A percentile compares a stretch with the other conserved stretches of the same genome.
Evolutionary conservation across 1,284 basidiomycete species (phyloP).

Genomic region (Puccinia coronata): DNA sequence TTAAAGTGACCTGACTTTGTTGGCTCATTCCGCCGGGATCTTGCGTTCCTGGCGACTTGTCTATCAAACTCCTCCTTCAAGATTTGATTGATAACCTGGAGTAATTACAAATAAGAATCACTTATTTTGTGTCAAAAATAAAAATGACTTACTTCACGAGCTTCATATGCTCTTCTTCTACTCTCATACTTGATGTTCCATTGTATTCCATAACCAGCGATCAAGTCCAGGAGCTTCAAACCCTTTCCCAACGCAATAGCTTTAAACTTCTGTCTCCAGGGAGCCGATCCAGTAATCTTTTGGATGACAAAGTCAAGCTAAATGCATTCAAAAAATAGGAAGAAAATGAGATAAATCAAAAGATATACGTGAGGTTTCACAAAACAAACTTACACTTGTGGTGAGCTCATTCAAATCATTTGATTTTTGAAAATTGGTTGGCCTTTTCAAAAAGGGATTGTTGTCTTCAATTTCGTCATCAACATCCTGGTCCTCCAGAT

Average conservation of each 20-base stretch:
- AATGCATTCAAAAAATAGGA: no score
- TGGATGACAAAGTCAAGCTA: not conserved
- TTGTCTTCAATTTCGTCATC: no score
- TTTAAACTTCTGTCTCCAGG: not conserved
- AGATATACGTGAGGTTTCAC: not conserved
- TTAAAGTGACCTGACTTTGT: not conserved
- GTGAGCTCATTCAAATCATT: not conserved
- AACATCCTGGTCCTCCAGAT: no score
- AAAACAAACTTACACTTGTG: not conserved
- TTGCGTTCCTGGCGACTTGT: not conserved
- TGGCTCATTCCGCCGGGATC: not conserved
- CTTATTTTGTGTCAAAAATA: not conserved
- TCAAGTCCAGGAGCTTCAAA: not conserved
- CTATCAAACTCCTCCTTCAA: not conserved
- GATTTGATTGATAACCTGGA: not conserved
- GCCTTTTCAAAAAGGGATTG: not conserved
- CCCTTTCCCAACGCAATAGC: not conserved
- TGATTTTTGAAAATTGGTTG: not conserved
- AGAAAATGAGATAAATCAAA: not conserved
- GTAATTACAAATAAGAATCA: no score
- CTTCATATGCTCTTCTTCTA: not conserved
- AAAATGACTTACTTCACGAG: not conserved
- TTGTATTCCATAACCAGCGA: not conserved
- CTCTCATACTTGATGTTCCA: slow-evolving; percentile 8
- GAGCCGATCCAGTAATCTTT: not conserved